These are phyloP conservation scores for Orbilia blumenaviensis DNA, from an alignment of 2,329 filamentous ascomycete genomes.

Conservation along the genomic window DNA sequence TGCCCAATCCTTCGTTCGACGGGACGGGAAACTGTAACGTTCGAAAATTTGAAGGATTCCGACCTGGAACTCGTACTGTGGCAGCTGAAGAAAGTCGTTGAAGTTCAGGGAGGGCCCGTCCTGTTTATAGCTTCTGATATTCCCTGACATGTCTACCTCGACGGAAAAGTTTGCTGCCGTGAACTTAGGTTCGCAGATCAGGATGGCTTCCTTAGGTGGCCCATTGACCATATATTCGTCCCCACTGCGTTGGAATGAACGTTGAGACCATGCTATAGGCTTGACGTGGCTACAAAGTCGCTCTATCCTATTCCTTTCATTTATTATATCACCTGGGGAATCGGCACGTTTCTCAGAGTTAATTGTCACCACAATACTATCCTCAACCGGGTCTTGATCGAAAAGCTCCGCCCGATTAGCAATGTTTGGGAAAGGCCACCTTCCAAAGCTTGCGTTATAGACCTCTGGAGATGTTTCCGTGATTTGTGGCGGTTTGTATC, in stretches of 20 bases:
- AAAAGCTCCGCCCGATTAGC: not conserved
- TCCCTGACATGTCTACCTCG: conserved; percentile 11
- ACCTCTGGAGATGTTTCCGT: not conserved
- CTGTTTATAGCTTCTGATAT: not conserved
- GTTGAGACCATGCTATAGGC: conserved; percentile 17
- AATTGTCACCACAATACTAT: not conserved
- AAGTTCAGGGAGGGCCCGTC: not conserved
- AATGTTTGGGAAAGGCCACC: conserved; percentile 20
- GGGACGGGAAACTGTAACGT: too few species aligned
- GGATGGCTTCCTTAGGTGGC: conserved; percentile 1
- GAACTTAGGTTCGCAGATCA: conserved; percentile 22
- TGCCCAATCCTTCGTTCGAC: conserved; percentile 10
- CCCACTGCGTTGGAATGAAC: not conserved
- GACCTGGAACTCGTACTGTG: too few species aligned
- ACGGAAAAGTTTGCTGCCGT: conserved; percentile 12
- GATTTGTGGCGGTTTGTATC: not conserved
- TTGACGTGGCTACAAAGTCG: not conserved
- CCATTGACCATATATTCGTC: not conserved
- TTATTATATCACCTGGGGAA: not conserved
- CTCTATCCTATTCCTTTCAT: too few species aligned
- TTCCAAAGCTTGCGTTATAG: conserved; percentile 7
- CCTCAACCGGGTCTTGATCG: not conserved
- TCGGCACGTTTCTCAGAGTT: not conserved
- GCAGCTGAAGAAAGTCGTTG: not conserved
- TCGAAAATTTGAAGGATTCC: too few species aligned